Evolutionary conservation across 1,139 yeast genomes (phyloP), one percentile per base, ranked within the genome.

Genomic region (Nematodospora anomalae): DNA sequence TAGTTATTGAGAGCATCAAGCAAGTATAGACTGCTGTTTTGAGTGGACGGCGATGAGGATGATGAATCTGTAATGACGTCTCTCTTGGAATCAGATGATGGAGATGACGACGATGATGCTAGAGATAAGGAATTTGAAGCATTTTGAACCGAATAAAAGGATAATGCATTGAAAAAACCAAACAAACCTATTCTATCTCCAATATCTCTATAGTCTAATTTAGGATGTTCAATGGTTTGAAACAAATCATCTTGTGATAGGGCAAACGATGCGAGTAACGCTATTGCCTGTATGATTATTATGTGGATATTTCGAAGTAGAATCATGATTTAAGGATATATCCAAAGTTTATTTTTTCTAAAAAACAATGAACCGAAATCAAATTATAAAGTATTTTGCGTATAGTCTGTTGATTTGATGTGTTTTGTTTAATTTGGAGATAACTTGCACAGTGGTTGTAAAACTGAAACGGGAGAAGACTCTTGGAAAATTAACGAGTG

Each of bases 131-230:
- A 53, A 14, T 58, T 42, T 14, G 73, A 58, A 27, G 63, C 81
- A 37, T 86, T 86, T 21, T 58, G 52, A 47, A 72, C 79, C 25
- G 67, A 52, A 58, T 82, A 82, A 36, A 70, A 64, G 2, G 92
- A 75, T 20, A 83, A 55, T 11, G 83, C 79, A 41, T 77, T 74
- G 49, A 78, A 83, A 28, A 71, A 62, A 7, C 96, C 96, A 35
- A 84, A 70, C 12, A 86, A 49, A 4, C 83, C 81, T 33, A 87
- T 60, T 39, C 67, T 52, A 13, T 65, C 61, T 23, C 79, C 74
- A 26, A 67, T 40, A 29, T 50, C 46, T 16, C 47, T 40, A 39
- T 59, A 68, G 36, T 65, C 52, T 18, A 71, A 46, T 6, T 44
- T 49, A 3, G 76, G 76, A 20, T 51, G 66, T 9, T 34, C 12